Conservation (phyloP, 306 rosid species). For the Vicia sativa region DNA sequence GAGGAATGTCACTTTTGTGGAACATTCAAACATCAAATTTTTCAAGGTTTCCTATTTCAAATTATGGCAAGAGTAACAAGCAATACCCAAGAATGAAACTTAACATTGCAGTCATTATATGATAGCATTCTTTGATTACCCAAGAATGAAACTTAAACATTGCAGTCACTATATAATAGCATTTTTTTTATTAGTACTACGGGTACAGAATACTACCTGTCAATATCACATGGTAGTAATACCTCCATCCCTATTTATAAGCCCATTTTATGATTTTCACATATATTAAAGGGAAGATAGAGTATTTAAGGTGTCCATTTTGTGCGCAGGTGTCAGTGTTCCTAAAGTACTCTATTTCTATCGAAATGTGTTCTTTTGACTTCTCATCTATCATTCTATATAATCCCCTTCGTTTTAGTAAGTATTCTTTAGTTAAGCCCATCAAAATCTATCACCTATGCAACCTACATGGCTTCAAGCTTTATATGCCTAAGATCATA, state of each 20-base stretch:
- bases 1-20: slow-evolving; percentile 24
- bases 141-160: slow-evolving; percentile 5
- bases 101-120: too few relatives aligned
- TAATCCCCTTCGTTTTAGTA: not conserved
- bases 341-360: not conserved
- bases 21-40: slow-evolving; percentile 6
- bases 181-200: not conserved
- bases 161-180: slow-evolving; percentile 25
- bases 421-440: slow-evolving; percentile 7
- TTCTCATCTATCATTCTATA: not conserved
- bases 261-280: too few relatives aligned
- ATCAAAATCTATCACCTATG: slow-evolving; percentile 22
- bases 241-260: too few relatives aligned
- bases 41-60: slow-evolving; percentile 28
- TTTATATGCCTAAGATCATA: slow-evolving; percentile 14
- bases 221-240: too few relatives aligned
- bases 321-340: not conserved
- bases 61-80: slow-evolving; percentile 18
- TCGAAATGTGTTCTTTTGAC: not conserved
- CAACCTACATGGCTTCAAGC: slow-evolving; percentile 20
- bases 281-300: too few relatives aligned
- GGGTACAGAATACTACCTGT: too few relatives aligned
- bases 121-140: too few relatives aligned
- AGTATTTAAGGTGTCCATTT: not conserved
- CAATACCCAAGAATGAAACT: too few relatives aligned